phyloP scores from a whole-genome alignment of 805 yeast genomes.

The Tetrapisispora namnaoensis region DNA sequence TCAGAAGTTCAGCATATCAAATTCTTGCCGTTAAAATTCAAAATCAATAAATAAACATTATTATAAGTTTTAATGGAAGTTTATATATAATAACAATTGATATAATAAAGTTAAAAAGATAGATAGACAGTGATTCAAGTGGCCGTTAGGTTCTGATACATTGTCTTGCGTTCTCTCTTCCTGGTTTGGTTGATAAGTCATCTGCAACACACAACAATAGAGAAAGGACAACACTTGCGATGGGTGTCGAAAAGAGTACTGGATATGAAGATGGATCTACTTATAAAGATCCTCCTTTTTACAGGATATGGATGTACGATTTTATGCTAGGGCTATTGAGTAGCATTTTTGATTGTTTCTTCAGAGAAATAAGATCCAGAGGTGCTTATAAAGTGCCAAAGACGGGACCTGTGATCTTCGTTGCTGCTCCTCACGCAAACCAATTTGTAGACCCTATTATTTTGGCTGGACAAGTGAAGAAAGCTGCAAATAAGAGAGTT shows the following conservation, averaged over 20 bases:
- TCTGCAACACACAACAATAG: no score
- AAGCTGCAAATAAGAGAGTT: conserved; percentile 55
- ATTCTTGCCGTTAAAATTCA: neutral
- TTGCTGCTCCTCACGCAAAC: conserved; percentile 97
- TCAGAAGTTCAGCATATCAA: neutral
- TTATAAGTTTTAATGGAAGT: no score
- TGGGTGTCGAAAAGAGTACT: no score
- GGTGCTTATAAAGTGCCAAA: conserved; percentile 70
- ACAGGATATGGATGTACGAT: conserved; percentile 40
- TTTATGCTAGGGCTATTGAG: conserved; percentile 41
- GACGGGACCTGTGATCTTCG: conserved; percentile 79
- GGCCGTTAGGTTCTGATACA: no score
- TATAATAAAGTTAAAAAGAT: no score
- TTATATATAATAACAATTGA: no score
- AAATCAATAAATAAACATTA: neutral
- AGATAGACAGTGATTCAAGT: no score
- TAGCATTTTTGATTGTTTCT: conserved; percentile 54
- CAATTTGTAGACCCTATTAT: conserved; percentile 77
- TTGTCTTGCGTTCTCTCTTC: no score
- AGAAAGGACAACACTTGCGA: no score
- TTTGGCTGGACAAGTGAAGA: conserved; percentile 69
- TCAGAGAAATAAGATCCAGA: conserved; percentile 79
- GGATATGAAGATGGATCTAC: neutral
- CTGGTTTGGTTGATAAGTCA: no score
- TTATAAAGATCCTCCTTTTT: conserved; percentile 33